Conservation (phyloP, 306 rosid species). For the Astragalus glycyphyllos region DNA sequence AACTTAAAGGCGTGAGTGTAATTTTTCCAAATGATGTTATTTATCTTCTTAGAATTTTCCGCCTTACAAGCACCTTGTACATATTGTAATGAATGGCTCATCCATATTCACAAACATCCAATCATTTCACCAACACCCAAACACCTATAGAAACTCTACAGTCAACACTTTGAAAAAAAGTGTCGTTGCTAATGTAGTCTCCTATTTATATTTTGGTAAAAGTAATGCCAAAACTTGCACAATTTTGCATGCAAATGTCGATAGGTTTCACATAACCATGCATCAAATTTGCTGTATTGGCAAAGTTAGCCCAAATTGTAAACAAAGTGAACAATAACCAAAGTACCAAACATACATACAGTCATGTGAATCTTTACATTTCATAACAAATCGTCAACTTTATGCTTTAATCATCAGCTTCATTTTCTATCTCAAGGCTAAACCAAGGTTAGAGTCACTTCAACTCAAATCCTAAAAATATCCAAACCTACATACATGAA, state of each 20-base stretch:
- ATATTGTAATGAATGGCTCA: no score
- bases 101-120: no score
- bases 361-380: background rate
- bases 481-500: conserved; percentile 45
- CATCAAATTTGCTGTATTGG: background rate
- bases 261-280: background rate
- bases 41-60: no score
- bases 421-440: conserved; percentile 43
- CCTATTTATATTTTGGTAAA: background rate
- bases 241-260: background rate
- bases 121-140: no score
- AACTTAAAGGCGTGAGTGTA: no score
- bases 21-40: no score
- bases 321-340: background rate
- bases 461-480: conserved; percentile 41
- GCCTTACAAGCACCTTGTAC: no score
- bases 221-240: background rate
- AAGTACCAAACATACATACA: no score
- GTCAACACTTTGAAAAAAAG: no score
- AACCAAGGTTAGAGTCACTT: conserved; percentile 55
- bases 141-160: no score
- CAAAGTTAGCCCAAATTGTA: background rate
- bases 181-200: background rate
- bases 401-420: conserved; percentile 39
- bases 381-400: background rate